These are phyloP conservation scores for Saxophila tyrrhenica DNA, from an alignment of 495 filamentous ascomycete species.

Conservation along the genomic window DNA sequence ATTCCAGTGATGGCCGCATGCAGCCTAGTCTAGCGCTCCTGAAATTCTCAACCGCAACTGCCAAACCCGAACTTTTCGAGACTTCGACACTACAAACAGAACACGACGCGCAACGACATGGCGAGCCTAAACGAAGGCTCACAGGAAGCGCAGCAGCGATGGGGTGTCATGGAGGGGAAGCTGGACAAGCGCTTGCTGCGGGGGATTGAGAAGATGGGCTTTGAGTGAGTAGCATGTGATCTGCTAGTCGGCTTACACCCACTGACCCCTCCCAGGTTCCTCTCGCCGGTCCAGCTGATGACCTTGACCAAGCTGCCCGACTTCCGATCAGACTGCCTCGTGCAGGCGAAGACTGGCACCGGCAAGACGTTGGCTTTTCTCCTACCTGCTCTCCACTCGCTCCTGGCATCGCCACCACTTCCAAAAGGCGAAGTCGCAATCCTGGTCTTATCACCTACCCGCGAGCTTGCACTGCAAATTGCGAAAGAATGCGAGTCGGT, in stretches of 20 bases:
- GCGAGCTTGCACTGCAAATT: constrained; percentile 92
- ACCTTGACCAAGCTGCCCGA: constrained; percentile 41
- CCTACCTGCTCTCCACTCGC: constrained; percentile 34
- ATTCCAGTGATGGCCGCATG: too few species aligned
- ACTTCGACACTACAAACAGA: too few species aligned
- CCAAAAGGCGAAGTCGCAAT: constrained; percentile 60
- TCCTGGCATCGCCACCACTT: constrained; percentile 35
- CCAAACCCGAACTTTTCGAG: too few species aligned
- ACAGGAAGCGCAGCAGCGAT: background rate
- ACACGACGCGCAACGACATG: too few species aligned
- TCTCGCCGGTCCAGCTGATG: constrained; percentile 48
- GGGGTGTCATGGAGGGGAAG: background rate
- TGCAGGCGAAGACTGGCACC: constrained; percentile 37
- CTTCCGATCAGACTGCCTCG: constrained; percentile 50
- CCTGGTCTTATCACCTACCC: constrained; percentile 84
- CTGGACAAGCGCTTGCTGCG: background rate
- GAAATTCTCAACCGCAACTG: too few species aligned
- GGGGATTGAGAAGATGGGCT: background rate
- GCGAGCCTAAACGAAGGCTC: background rate
- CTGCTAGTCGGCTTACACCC: too few species aligned
- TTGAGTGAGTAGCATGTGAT: background rate
- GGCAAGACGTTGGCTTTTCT: constrained; percentile 37
- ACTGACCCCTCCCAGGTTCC: constrained; percentile 31
- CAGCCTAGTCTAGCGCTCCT: too few species aligned
- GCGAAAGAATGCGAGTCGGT: constrained; percentile 68